These are phyloP conservation scores for Eragrostis tef DNA, from an alignment of 202 grass and related monocot species.

Conservation along the genomic window DNA sequence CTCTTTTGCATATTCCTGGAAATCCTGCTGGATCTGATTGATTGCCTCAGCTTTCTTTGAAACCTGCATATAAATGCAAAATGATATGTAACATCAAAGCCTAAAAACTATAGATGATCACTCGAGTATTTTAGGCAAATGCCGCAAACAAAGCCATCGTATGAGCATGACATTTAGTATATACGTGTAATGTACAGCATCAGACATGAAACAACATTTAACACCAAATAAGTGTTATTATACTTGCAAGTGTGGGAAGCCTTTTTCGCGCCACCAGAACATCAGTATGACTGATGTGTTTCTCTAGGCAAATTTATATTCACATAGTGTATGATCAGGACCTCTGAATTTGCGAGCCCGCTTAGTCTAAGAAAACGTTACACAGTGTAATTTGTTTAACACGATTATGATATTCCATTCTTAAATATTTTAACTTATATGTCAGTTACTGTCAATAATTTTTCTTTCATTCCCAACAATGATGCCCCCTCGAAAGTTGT, in stretches of 20 bases:
- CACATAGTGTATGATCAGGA: background rate
- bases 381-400: background rate
- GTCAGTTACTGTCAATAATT: background rate
- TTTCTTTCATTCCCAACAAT: background rate
- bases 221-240: background rate
- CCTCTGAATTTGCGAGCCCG: background rate
- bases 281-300: background rate
- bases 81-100: conserved; percentile 33
- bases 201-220: background rate
- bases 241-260: too few species aligned
- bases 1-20: conserved; percentile 63
- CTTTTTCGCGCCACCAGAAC: background rate
- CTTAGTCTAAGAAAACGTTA: background rate
- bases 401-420: background rate
- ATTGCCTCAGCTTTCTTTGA: conserved; percentile 57
- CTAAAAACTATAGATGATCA: background rate
- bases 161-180: background rate
- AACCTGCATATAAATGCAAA: conserved; percentile 47
- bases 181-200: background rate
- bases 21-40: conserved; percentile 56
- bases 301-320: too few species aligned
- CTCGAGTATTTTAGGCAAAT: background rate
- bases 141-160: background rate
- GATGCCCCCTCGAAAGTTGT: background rate
- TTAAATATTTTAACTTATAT: background rate